phyloP scores from a whole-genome alignment of 305 asterid species.

The Solanum hybrid region DNA sequence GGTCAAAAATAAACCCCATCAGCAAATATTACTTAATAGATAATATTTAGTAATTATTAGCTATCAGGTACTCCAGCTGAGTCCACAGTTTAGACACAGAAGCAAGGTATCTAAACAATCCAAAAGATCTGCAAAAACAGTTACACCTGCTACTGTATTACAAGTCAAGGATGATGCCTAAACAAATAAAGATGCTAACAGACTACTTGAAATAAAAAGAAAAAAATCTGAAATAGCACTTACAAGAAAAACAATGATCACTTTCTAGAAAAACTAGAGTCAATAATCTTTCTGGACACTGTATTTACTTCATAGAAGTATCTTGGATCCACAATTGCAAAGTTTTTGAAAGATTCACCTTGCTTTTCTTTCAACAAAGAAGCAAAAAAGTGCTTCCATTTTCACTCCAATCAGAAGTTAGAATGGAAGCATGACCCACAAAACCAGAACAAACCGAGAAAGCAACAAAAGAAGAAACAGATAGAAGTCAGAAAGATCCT shows the following conservation, averaged over 20 bases:
- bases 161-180: background rate
- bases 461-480: background rate
- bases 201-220: background rate
- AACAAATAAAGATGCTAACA: background rate
- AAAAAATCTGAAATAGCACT: background rate
- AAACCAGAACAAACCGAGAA: background rate
- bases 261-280: background rate
- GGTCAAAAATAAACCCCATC: slow-evolving; percentile 17
- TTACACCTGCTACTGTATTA: background rate
- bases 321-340: background rate
- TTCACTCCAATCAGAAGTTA: background rate
- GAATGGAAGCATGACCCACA: background rate
- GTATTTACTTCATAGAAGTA: background rate
- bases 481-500: background rate
- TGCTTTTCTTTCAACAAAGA: background rate
- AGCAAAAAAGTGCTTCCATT: background rate
- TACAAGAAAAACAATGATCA: background rate
- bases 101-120: background rate
- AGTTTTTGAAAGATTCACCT: background rate
- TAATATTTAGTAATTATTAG: background rate
- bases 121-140: background rate
- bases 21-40: slow-evolving; percentile 8
- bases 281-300: background rate
- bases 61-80: background rate
- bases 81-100: background rate